These are phyloP conservation scores for Cladosporium sp. DNA, from an alignment of 2,329 filamentous ascomycete genomes.

Conservation along the genomic window DNA sequence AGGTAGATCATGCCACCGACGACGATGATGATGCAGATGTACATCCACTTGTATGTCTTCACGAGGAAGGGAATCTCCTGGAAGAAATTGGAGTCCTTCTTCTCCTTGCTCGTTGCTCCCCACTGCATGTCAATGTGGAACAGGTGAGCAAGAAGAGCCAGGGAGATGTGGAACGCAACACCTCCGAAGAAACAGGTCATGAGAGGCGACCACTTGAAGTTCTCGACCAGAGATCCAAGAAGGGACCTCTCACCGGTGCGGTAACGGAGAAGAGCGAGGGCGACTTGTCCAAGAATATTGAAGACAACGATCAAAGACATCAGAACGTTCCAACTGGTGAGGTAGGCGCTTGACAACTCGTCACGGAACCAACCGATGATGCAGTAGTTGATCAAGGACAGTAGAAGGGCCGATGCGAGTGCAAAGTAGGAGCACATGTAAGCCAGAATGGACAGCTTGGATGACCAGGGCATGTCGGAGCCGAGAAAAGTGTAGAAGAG, in stretches of 20 bases:
- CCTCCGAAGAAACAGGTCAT: conserved; percentile 84
- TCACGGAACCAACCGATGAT: conserved; percentile 71
- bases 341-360: conserved; percentile 65
- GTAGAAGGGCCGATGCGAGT: conserved; percentile 65
- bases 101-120: conserved; percentile 82
- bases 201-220: conserved; percentile 64
- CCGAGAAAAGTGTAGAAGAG: conserved; percentile 63
- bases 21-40: conserved; percentile 47
- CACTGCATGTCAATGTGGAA: conserved; percentile 84
- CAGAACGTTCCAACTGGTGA: conserved; percentile 65
- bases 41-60: conserved; percentile 55
- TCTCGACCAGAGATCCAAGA: conserved; percentile 53
- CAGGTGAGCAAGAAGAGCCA: conserved; percentile 78
- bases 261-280: conserved; percentile 64
- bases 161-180: conserved; percentile 75
- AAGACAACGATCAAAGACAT: conserved; percentile 66
- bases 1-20: conserved; percentile 50
- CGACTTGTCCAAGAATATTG: conserved; percentile 60
- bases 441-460: conserved; percentile 69
- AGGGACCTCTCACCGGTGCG: conserved; percentile 57
- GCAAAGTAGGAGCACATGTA: conserved; percentile 74
- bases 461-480: conserved; percentile 62
- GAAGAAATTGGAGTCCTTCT: conserved; percentile 61
- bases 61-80: conserved; percentile 54
- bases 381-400: conserved; percentile 70